Conservation (phyloP, 1,284 basidiomycete genomes). For the Heterobasidion occidentale region DNA sequence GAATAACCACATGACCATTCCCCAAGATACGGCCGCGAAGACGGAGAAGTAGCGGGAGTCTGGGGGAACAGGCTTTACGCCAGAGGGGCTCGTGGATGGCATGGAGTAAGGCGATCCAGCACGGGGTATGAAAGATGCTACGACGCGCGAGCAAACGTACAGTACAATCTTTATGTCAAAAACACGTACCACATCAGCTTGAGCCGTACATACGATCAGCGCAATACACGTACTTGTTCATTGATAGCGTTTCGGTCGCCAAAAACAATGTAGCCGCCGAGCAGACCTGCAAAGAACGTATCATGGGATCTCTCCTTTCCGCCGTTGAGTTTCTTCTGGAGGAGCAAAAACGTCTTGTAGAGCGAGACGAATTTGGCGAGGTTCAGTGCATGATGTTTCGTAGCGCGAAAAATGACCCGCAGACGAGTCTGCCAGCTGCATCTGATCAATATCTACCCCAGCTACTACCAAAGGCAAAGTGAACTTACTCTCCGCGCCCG, state of each 20-base stretch:
- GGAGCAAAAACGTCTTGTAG: slow-evolving; percentile 82
- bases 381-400: slow-evolving; percentile 82
- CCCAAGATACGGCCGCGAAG: slow-evolving; percentile 91
- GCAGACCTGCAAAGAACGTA: slow-evolving; percentile 88
- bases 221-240: slow-evolving; percentile 73
- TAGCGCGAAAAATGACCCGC: slow-evolving; percentile 76
- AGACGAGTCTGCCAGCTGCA: slow-evolving; percentile 63
- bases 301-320: slow-evolving; percentile 79
- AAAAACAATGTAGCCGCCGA: slow-evolving; percentile 92
- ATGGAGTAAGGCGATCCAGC: slow-evolving; percentile 40
- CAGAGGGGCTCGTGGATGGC: slow-evolving; percentile 25
- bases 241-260: slow-evolving; percentile 95
- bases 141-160: slow-evolving; percentile 86
- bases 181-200: background rate
- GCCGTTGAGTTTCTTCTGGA: slow-evolving; percentile 75
- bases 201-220: background rate
- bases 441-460: background rate
- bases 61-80: slow-evolving; percentile 69
- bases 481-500: slow-evolving; percentile 75
- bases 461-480: background rate
- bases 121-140: slow-evolving; percentile 84
- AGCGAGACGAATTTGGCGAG: slow-evolving; percentile 91
- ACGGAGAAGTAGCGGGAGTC: slow-evolving; percentile 77
- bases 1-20: slow-evolving; percentile 97
- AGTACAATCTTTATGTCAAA: slow-evolving; percentile 73